Conservation (phyloP, 2,329 filamentous ascomycete species). For the Mycosphaerella sp. region DNA sequence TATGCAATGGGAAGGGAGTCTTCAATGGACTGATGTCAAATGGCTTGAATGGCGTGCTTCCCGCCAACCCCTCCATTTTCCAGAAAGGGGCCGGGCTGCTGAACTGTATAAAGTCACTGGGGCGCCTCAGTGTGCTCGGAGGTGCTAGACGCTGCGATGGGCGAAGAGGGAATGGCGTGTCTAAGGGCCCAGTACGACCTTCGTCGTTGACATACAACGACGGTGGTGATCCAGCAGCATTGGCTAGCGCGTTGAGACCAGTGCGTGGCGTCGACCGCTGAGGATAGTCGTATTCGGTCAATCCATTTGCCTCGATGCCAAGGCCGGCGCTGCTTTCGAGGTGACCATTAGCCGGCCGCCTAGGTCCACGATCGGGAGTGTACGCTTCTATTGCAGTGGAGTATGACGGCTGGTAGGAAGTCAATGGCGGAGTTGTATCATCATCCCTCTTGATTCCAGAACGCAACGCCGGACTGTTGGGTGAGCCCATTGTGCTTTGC, state of each 20-base stretch:
- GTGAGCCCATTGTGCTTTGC: slow-evolving; percentile 37
- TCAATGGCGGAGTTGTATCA: slow-evolving; percentile 41
- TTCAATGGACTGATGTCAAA: slow-evolving; percentile 36
- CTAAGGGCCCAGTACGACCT: slow-evolving; percentile 30
- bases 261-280: slow-evolving; percentile 32
- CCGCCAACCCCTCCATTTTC: slow-evolving; percentile 74
- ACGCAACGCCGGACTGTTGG: slow-evolving; percentile 51
- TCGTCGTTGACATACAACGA: slow-evolving; percentile 36
- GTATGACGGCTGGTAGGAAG: slow-evolving; percentile 36
- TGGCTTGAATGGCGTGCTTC: slow-evolving; percentile 56
- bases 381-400: slow-evolving; percentile 47
- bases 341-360: slow-evolving; percentile 28
- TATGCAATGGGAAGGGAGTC: slow-evolving; percentile 33
- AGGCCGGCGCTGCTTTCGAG: slow-evolving; percentile 25
- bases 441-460: slow-evolving; percentile 39
- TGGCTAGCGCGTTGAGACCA: slow-evolving; percentile 32
- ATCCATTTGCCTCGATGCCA: slow-evolving; percentile 28
- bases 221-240: slow-evolving; percentile 35
- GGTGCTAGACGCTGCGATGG: slow-evolving; percentile 61
- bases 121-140: slow-evolving; percentile 71
- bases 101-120: slow-evolving; percentile 79
- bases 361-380: slow-evolving; percentile 49
- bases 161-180: slow-evolving; percentile 35
- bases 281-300: slow-evolving; percentile 27
- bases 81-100: slow-evolving; percentile 82